Evolutionary conservation across 73 alveolate species (phyloP), one percentile per base, ranked within the genome.

Genomic region (Paramecium pentaurelia): DNA sequence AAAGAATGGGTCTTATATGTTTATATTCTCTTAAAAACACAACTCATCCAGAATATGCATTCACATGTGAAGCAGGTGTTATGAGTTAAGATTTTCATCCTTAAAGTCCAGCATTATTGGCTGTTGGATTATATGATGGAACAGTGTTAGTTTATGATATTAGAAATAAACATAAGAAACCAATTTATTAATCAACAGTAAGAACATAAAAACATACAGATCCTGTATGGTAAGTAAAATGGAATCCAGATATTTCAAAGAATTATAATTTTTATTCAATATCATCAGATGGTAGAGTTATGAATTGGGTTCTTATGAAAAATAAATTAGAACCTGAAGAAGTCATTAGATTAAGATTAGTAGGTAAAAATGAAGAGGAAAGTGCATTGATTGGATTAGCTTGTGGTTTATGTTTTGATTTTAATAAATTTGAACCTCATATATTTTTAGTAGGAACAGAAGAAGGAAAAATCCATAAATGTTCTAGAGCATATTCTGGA

Each of bases 111-210:
- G 99, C 99, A 16, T 97, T 98, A 58, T 97, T 99, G 34, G 99
- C 99, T 7, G 99, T 99, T 25, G 99, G 99, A 42, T 98, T 99
- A 92, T 98, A 99, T 92, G 99, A 99, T 93, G 99, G 99, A 64
- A 99, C 99, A 11, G 99, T 99, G 25, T 93, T 98, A 92, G 99
- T 99, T 77, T 99, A 94, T 86, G 99, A 99, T 93, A 98, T 99
- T 36, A 96, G 99, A 71, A 97, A 96, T 84, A 97, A 98, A 92
- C 98, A 95, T 91, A 97, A 97, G 84, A 96, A 97, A 71, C 99
- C 99, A 18, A 98, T 98, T 60, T 97, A 98, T 71, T 88, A 93
- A 88, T 95, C 99, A 34, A 98, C 99, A 16, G 99, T 98, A 22
- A 90, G 99, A 71, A 97, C 99, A 18, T 96, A 95, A 96, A 99